Percentiles rank a stretch among this genome's conserved stretches.
Conservation (phyloP, 257 asterid genomes). For the Petrea volubilis region DNA sequence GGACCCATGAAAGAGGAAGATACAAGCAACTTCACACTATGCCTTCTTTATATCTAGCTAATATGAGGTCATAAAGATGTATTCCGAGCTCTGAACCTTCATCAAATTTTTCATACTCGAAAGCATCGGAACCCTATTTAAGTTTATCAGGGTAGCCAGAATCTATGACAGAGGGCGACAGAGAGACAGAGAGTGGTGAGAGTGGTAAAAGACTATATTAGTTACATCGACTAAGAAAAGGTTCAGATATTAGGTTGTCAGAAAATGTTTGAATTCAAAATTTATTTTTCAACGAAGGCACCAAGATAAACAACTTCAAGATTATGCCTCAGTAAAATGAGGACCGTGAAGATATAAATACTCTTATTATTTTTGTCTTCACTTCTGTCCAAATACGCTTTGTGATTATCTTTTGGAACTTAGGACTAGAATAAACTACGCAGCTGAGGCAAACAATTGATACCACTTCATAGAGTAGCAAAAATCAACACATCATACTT, state of each 20-base stretch:
- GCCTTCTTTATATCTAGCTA: too few species aligned
- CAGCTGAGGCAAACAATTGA: constrained; percentile 1
- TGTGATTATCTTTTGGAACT: constrained; percentile 6
- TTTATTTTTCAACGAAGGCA: background rate
- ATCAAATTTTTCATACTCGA: too few species aligned
- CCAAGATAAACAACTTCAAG: background rate
- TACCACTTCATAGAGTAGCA: background rate
- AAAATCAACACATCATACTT: background rate
- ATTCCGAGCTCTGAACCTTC: too few species aligned
- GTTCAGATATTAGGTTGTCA: background rate
- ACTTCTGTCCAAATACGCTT: too few species aligned
- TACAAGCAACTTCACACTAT: background rate
- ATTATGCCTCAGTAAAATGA: background rate
- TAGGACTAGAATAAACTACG: background rate
- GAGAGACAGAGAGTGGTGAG: background rate
- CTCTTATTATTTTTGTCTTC: background rate
- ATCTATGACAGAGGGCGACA: too few species aligned
- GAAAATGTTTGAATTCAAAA: background rate
- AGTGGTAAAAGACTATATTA: background rate
- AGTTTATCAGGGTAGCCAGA: too few species aligned
- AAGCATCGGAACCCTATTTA: too few species aligned
- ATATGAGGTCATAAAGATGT: too few species aligned
- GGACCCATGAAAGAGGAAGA: background rate
- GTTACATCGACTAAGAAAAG: background rate
- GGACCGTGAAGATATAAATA: background rate